Percentiles rank a stretch among this genome's conserved stretches.
These are phyloP conservation scores for Tricholoma furcatifolium DNA, from an alignment of 768 basidiomycete species.

Conservation along the genomic window DNA sequence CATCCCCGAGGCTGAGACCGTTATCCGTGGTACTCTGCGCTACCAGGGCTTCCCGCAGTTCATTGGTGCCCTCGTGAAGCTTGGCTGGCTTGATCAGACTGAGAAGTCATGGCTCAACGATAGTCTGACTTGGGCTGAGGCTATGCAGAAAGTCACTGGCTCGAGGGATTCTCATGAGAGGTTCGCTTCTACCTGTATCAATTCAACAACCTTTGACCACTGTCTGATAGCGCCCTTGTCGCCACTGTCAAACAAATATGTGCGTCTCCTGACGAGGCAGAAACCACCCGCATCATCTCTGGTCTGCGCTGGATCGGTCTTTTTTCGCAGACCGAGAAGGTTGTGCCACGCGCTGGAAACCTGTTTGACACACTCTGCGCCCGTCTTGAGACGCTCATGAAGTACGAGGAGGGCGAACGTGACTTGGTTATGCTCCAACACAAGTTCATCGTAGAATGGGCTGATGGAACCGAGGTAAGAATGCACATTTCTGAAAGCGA, in stretches of 20 bases:
- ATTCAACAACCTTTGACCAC: neutral
- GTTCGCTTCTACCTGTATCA: constrained; percentile 33
- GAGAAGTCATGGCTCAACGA: constrained; percentile 77
- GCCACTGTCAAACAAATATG: constrained; percentile 67
- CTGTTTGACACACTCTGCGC: constrained; percentile 94
- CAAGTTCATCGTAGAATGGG: constrained; percentile 91
- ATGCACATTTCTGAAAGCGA: constrained; percentile 14
- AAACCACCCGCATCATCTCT: constrained; percentile 77
- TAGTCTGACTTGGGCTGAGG: constrained; percentile 80
- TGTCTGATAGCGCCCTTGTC: constrained; percentile 59
- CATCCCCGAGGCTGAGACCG: constrained; percentile 91
- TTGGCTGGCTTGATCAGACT: constrained; percentile 81
- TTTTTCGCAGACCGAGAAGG: constrained; percentile 64
- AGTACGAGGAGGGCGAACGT: constrained; percentile 86
- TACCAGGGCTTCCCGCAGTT: constrained; percentile 98
- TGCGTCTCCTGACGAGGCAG: constrained; percentile 69
- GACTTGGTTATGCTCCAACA: constrained; percentile 98
- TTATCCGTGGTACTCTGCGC: constrained; percentile 89
- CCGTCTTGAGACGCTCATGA: constrained; percentile 87
- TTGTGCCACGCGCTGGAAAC: constrained; percentile 64
- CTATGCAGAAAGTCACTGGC: constrained; percentile 71
- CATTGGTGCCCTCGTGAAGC: constrained; percentile 79
- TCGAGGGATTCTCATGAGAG: constrained; percentile 68
- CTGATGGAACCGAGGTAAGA: constrained; percentile 68
- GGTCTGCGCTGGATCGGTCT: constrained; percentile 94